Evolutionary conservation across 495 filamentous ascomycete species (phyloP).

Genomic region (Aspergillus asperescens): DNA sequence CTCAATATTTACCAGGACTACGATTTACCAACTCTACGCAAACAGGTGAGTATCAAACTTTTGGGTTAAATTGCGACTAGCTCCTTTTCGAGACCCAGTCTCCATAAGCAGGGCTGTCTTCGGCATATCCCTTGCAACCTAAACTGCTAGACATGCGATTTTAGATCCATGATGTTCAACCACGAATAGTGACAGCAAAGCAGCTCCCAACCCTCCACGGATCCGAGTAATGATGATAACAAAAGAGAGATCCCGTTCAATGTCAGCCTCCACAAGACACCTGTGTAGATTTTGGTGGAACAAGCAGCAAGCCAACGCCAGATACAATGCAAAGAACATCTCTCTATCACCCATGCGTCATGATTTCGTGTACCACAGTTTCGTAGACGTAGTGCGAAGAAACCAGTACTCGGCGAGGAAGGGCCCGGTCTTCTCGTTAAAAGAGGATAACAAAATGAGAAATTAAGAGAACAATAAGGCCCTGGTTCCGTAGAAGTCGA

Average conservation of each 20-base stretch:
- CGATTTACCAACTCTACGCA: no score
- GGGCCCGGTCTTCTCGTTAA: slow-evolving; percentile 11
- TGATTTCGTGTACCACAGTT: slow-evolving; percentile 20
- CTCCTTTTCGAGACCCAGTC: slow-evolving; percentile 19
- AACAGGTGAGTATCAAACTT: slow-evolving; percentile 23
- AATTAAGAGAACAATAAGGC: slow-evolving; percentile 1
- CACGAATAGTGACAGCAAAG: slow-evolving; percentile 33
- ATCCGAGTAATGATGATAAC: slow-evolving; percentile 38
- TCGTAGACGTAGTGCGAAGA: slow-evolving; percentile 19
- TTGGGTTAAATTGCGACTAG: slow-evolving; percentile 21
- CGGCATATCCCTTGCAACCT: slow-evolving; percentile 22
- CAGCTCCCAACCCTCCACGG: slow-evolving; percentile 39
- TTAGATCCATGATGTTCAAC: slow-evolving; percentile 21
- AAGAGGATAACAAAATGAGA: slow-evolving; percentile 1
- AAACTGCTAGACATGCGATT: slow-evolving; percentile 27
- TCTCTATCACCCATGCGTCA: slow-evolving; percentile 26
- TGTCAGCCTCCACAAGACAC: slow-evolving; percentile 35
- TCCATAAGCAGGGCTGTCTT: slow-evolving; percentile 23
- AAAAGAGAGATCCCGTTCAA: slow-evolving; percentile 33
- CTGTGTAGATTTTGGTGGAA: slow-evolving; percentile 35
- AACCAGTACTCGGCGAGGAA: slow-evolving; percentile 25
- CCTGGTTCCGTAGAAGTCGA: slow-evolving; percentile 2
- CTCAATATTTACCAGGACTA: no score
- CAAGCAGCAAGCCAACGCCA: slow-evolving; percentile 50
- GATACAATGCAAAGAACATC: slow-evolving; percentile 44